Evolutionary conservation across 192 early-diverging fungal genomes (phyloP).

Genomic region (Gryganskiella cystojenkinii): DNA sequence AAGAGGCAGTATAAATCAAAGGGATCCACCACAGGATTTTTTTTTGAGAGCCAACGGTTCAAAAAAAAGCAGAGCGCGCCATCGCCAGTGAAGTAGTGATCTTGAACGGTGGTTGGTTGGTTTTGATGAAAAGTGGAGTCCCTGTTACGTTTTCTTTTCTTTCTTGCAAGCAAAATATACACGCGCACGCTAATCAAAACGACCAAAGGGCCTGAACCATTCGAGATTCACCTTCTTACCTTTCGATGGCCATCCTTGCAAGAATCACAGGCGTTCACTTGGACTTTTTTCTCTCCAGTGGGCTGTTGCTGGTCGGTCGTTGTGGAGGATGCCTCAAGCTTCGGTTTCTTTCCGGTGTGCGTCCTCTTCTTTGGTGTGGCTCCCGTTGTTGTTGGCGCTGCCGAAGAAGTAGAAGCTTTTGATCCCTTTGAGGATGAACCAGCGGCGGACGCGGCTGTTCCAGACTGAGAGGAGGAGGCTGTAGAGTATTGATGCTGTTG

Average conservation of each 20-base stretch:
- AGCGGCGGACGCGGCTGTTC: neutral
- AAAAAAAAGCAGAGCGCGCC: too few relatives aligned
- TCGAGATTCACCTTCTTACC: slow-evolving; percentile 12
- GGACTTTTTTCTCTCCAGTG: slow-evolving; percentile 31
- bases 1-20: too few relatives aligned
- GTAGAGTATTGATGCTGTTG: neutral
- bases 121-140: too few relatives aligned
- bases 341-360: slow-evolving; percentile 14
- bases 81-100: too few relatives aligned
- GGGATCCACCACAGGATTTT: too few relatives aligned
- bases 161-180: neutral
- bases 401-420: neutral
- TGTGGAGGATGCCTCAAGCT: neutral
- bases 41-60: too few relatives aligned
- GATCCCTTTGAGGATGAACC: neutral
- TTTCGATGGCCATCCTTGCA: slow-evolving; percentile 50
- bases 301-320: neutral
- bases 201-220: too few relatives aligned
- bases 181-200: slow-evolving; percentile 4
- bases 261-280: slow-evolving; percentile 44
- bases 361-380: slow-evolving; percentile 26
- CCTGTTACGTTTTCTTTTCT: too few relatives aligned
- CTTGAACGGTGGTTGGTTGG: too few relatives aligned
- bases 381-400: neutral
- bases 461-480: too few relatives aligned